Base-by-base conservation (phyloP, 495 filamentous ascomycete species). In the Podospora bellae-mahoneyi region DNA sequence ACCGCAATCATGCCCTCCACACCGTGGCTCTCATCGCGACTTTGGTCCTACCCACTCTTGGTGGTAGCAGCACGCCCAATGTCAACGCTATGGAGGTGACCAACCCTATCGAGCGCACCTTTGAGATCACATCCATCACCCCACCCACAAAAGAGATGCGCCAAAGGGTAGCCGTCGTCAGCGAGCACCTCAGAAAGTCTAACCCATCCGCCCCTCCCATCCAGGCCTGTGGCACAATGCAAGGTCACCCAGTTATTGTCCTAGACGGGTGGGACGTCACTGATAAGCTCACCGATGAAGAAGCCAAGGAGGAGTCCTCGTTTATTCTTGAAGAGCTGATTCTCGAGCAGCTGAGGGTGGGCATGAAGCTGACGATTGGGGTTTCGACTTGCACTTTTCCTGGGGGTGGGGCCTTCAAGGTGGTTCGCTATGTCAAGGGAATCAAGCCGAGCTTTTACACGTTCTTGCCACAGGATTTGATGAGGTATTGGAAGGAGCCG, bases 331-430 rank as follows among this genome's bases (percentile, higher is more conserved):
- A 79, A 64, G 60, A 88, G 28, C 74, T 84, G 0, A 78, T 90
- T 5, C 81, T 97, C 20, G 69, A 80, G 30, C 79, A 84, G 60
- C 85, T 89, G 67, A 88, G 87, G 69, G 80, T 86, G 0, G 92
- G 93, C 1, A 88, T 97, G 88, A 97, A 96, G 79, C 75, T 97
- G 18, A 82, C 84, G 39, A 80, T 86, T 5, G 77, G 74, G 7
- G 39, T 48, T 13, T 48, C 39, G 39, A 83, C 96, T 18, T 88
- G 87, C 75, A 82, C 86, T 13, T 60, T 77, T 92, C 32, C 87
- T 84, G 66, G 84, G 81, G 64, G 90, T 13, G 39, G 39, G 9
- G 0, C 88, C 7, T 59, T 92, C 39, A 80, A 73, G 65, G 84
- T 85, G 75, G 81, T 86, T 72, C 80, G 84, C 71, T 86, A 84